Percentiles rank a stretch among this genome's conserved stretches.
phyloP scores from a whole-genome alignment of 116 monocot genomes.

The Cymodocea nodosa region DNA sequence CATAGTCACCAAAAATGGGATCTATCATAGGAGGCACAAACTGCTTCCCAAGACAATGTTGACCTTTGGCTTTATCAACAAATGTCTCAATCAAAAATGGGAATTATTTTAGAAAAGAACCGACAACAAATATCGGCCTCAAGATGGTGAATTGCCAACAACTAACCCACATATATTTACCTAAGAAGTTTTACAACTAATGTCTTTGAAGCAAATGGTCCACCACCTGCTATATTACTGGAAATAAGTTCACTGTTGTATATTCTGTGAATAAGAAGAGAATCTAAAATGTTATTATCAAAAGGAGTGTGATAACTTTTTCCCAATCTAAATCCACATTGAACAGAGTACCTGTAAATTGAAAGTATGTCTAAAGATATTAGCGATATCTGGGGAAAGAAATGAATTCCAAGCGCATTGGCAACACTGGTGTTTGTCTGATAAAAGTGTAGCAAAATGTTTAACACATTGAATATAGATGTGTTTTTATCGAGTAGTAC shows the following conservation, averaged over 20 bases:
- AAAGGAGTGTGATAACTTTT: no score
- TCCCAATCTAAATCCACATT: no score
- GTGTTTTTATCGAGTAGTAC: no score
- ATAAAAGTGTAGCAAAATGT: constrained; percentile 8
- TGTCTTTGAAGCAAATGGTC: constrained; percentile 89
- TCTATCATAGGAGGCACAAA: constrained; percentile 99
- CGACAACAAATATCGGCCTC: background rate
- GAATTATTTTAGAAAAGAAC: constrained; percentile 44
- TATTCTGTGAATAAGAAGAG: constrained; percentile 54
- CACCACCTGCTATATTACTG: constrained; percentile 90
- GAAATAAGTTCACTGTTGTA: constrained; percentile 99
- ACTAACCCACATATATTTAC: constrained; percentile 16
- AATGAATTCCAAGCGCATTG: constrained; percentile 71
- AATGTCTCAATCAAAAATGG: constrained; percentile 98
- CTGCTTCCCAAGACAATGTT: constrained; percentile 76
- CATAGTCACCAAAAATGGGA: constrained; percentile 88
- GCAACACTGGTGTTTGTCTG: constrained; percentile 99
- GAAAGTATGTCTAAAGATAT: constrained; percentile 98
- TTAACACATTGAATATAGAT: background rate
- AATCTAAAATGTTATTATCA: no score
- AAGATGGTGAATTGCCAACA: background rate
- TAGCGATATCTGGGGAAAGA: constrained; percentile 84
- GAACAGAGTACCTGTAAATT: constrained; percentile 61
- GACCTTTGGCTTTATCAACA: constrained; percentile 96
- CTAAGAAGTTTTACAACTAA: constrained; percentile 92